Base-by-base conservation (phyloP, 2,329 filamentous ascomycete genomes). In the Curvularia sp. region DNA sequence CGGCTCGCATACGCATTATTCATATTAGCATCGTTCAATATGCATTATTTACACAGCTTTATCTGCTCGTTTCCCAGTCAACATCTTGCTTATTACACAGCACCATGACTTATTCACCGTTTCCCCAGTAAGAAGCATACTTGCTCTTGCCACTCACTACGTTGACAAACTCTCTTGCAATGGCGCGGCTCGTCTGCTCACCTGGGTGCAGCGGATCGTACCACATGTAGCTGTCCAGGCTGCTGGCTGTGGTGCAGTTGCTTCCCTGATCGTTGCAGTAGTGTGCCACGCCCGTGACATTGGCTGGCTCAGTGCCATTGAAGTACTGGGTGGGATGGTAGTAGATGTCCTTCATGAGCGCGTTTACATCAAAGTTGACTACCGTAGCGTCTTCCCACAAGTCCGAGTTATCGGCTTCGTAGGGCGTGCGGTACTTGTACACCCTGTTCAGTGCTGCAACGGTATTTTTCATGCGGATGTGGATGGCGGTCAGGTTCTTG, bases 161-260 rank as follows among this genome's bases (percentile, higher is more conserved):
- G 33, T 81, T 79, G 4, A 85, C 75, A 72, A 88, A 88, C 56
- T 85, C 82, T 58, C 76, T 77, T 18, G 85, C 86, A 50, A 88
- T 81, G 43, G 83, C 78, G 68, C 84, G 78, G 75, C 86, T 83
- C 7, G 88, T 84, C 75, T 86, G 85, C 75, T 87, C 83, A 30
- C 86, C 88, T 0, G 89, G 89, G 78, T 94, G 91, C 70, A 93
- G 74, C 70, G 88, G 85, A 75, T 94, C 90, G 67, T 83, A 90
- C 89, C 90, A 93, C 72, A 92, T 64, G 72, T 85, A 93, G 46
- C 84, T 87, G 64, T 89, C 85, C 33, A 67, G 67, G 22, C 68
- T 72, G n/a, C 47, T 15, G 33, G 60, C 51, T 28, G 49, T 39
- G 10, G 63, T 67, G 63, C 83, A 84, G 49, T 79, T 73, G 6